These are phyloP conservation scores for Grosmannia clavigera DNA, from an alignment of 2,329 filamentous ascomycete genomes.

Conservation along the genomic window DNA sequence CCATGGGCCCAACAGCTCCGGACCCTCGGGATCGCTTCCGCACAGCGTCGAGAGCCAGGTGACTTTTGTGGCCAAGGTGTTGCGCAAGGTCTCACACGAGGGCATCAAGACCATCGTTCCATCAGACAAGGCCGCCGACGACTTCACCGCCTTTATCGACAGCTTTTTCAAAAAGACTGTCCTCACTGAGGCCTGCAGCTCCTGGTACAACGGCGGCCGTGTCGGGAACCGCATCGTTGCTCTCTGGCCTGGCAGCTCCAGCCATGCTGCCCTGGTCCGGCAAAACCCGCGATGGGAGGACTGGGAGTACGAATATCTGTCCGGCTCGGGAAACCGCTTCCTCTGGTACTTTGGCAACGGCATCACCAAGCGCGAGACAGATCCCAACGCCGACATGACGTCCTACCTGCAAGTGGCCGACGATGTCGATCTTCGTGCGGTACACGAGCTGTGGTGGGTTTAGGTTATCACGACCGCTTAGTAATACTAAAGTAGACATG, in stretches of 20 bases:
- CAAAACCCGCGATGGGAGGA: slow-evolving; percentile 10
- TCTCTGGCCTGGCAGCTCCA: slow-evolving; percentile 11
- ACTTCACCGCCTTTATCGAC: slow-evolving; percentile 10
- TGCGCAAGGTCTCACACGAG: slow-evolving; percentile 12
- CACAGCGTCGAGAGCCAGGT: slow-evolving; percentile 10
- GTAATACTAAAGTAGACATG: too few relatives aligned
- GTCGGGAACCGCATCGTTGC: slow-evolving; percentile 3
- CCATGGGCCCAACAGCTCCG: slow-evolving; percentile 9
- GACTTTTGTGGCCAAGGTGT: slow-evolving; percentile 10
- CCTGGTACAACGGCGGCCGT: slow-evolving; percentile 11
- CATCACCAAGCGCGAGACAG: neutral
- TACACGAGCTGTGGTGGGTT: neutral
- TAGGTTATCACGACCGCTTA: neutral
- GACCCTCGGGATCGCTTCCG: slow-evolving; percentile 9
- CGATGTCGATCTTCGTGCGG: neutral
- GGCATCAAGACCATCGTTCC: slow-evolving; percentile 9
- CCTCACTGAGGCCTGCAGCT: slow-evolving; percentile 8
- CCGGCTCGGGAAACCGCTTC: slow-evolving; percentile 2
- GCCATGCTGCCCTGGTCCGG: slow-evolving; percentile 2
- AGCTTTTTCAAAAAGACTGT: slow-evolving; percentile 8
- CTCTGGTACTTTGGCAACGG: slow-evolving; percentile 8
- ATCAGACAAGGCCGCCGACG: slow-evolving; percentile 7
- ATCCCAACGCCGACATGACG: neutral
- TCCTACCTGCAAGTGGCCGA: neutral
- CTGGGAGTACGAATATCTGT: slow-evolving; percentile 3